Evolutionary conservation across 106 monocot species (phyloP).

Genomic region (Allium sativum): DNA sequence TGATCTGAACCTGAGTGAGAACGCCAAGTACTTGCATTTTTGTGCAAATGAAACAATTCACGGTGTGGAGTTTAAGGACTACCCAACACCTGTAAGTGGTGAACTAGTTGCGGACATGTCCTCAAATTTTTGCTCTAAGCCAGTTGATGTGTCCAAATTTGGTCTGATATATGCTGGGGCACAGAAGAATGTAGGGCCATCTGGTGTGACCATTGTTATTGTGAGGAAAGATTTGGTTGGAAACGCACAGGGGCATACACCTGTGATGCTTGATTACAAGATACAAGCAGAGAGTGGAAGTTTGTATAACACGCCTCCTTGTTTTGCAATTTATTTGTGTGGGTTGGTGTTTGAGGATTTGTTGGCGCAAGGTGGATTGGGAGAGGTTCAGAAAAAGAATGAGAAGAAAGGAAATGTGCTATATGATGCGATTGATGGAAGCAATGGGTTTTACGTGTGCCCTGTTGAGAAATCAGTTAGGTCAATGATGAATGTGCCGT

Average conservation of each 20-base stretch:
- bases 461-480: constrained; percentile 85
- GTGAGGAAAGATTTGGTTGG: constrained; percentile 79
- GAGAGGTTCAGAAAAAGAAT: constrained; percentile 77
- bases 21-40: constrained; percentile 77
- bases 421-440: constrained; percentile 79
- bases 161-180: constrained; percentile 93
- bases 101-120: constrained; percentile 93
- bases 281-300: constrained; percentile 62
- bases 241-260: constrained; percentile 61
- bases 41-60: constrained; percentile 98
- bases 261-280: constrained; percentile 98
- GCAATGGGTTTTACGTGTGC: constrained; percentile 70
- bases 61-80: constrained; percentile 92
- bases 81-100: constrained; percentile 43
- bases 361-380: constrained; percentile 75
- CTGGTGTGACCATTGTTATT: constrained; percentile 81
- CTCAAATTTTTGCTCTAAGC: constrained; percentile 97
- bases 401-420: constrained; percentile 61
- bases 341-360: constrained; percentile 80
- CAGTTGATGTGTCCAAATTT: constrained; percentile 86
- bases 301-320: constrained; percentile 98
- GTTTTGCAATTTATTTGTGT: constrained; percentile 83
- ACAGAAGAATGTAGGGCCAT: constrained; percentile 97
- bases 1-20: constrained; percentile 38
- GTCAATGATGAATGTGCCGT: constrained; percentile 92